Base-by-base conservation (phyloP, 805 yeast species). In the Myxozyma mucilagina region DNA sequence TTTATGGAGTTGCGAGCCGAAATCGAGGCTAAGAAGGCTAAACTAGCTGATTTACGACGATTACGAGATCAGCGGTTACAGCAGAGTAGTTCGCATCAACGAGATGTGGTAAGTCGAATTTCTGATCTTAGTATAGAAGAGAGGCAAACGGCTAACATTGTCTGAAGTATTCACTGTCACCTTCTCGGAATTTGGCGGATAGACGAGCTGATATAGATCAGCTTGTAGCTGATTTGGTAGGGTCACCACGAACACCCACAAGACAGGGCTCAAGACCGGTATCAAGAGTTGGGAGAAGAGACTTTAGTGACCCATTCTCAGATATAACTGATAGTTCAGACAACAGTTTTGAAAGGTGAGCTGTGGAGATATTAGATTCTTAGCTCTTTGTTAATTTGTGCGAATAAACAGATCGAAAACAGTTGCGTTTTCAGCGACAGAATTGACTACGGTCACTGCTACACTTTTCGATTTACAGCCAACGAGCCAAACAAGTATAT, bases 1-100 rank as follows among this genome's bases (percentile, higher is more conserved):
- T 20, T 13, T 24, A 44, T 57, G 55, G 54, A 74, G 51, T 68
- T 81, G 63, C 63, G 72, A 41, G 78, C 74, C 53, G 79, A 79
- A 66, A 77, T 85, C 47, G 87, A 84, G 67, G 82, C 81, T 56
- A 83, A 84, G 65, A 74, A 78, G 59, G 79, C 76, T 48, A 76
- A 79, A 56, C 70, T 85, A 38, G 82, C 82, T 36, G 83, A 81
- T 70, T 75, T 85, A n/a, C 73, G 84, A 39, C 77, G 76, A 42
- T 79, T 77, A 66, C 70, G 87, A 36, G 80, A 75, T 53, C 74
- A 70, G 58, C 53, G 66, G n/a, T 60, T 47, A 9, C 61, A 34
- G 39, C 51, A 32, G 36, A 53, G 32, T 47, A 39, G 29, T 29
- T 11, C 41, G 4, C 47, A 38, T 20, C 48, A 41, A n/a, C 56